A percentile compares a stretch with the other conserved stretches of the same genome.
phyloP scores from a whole-genome alignment of 2,329 filamentous ascomycete genomes.

The Alternaria dauci region DNA sequence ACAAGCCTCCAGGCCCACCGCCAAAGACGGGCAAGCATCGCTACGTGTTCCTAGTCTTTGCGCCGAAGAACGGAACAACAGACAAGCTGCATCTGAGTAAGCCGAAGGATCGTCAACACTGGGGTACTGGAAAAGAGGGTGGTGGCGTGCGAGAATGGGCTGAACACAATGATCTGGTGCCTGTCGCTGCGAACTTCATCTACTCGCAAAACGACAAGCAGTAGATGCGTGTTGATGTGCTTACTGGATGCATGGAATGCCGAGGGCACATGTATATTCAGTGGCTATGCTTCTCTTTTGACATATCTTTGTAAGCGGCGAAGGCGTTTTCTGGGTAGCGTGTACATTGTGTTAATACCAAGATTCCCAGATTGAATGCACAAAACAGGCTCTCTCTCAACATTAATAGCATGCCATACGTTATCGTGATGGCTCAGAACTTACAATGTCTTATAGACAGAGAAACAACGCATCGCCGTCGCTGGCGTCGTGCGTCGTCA shows the following conservation, averaged over 20 bases:
- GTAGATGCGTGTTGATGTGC: conserved; percentile 26
- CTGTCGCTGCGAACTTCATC: conserved; percentile 58
- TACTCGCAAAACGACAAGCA: conserved; percentile 60
- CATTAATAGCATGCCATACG: neutral
- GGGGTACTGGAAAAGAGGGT: conserved; percentile 61
- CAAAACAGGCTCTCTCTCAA: neutral
- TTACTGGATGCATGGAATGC: neutral
- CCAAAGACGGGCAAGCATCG: conserved; percentile 65
- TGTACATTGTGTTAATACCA: neutral
- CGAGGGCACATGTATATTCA: neutral
- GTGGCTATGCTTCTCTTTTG: neutral
- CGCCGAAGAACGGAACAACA: conserved; percentile 55
- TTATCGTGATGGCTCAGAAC: neutral
- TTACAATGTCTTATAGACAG: neutral
- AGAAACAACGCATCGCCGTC: neutral
- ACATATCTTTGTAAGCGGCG: neutral
- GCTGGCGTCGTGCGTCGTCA: neutral
- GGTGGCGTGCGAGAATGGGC: conserved; percentile 63
- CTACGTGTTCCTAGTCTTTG: conserved; percentile 65
- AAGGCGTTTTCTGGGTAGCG: neutral
- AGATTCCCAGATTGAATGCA: neutral
- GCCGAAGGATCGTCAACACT: conserved; percentile 62
- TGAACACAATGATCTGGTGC: conserved; percentile 56
- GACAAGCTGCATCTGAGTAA: conserved; percentile 53
- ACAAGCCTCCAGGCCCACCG: conserved; percentile 64